Evolutionary conservation across 1,284 basidiomycete species (phyloP).

Genomic region (Puccinia sorghi): DNA sequence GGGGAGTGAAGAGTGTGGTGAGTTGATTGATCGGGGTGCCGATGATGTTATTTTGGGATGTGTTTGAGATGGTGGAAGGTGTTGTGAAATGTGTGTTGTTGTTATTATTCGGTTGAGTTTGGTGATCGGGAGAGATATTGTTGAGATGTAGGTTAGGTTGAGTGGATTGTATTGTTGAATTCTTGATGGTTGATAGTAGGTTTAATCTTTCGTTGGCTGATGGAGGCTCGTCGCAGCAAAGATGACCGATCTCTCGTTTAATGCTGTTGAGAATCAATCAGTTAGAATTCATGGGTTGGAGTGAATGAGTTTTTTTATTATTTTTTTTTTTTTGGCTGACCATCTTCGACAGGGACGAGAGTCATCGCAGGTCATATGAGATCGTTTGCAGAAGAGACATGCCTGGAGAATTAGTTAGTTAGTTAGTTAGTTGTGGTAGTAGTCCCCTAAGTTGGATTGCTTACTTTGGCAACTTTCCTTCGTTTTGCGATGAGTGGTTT

Average conservation of each 20-base stretch:
- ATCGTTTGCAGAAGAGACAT: conserved; percentile 52
- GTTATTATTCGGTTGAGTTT: no score
- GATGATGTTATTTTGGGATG: not conserved
- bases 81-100: not conserved
- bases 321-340: conserved; percentile 63
- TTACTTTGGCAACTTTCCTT: conserved; percentile 29
- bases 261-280: conserved; percentile 63
- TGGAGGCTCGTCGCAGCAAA: conserved; percentile 81
- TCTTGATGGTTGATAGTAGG: conserved; percentile 11
- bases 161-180: not conserved
- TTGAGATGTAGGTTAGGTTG: not conserved
- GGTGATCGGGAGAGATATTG: no score
- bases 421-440: not conserved
- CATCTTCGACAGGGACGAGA: conserved; percentile 80
- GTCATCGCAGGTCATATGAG: conserved; percentile 80
- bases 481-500: conserved; percentile 16
- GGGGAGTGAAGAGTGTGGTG: conserved; percentile 17
- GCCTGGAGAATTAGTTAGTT: not conserved
- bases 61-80: not conserved
- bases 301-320: not conserved
- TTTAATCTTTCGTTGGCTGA: conserved; percentile 54
- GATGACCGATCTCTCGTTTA: conserved; percentile 84
- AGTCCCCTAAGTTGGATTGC: not conserved
- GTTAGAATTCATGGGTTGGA: not conserved
- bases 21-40: not conserved